These are phyloP conservation scores for Phanerochaete sordida DNA, from an alignment of 768 basidiomycete genomes.

Conservation along the genomic window DNA sequence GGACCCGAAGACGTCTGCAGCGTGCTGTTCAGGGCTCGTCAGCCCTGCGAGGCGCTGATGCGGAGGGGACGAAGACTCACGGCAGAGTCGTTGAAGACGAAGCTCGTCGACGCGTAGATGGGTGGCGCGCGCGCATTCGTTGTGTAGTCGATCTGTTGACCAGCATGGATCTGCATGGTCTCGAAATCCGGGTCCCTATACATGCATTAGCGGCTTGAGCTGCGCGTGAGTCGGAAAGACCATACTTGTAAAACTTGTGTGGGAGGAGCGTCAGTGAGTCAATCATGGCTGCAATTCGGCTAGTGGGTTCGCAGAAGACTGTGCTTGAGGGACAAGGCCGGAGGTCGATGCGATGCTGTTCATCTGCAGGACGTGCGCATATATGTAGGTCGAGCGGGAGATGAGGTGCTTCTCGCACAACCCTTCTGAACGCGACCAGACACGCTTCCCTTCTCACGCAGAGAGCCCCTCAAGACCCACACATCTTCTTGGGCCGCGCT, in stretches of 20 bases:
- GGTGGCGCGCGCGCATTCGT: slow-evolving; percentile 76
- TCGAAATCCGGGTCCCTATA: slow-evolving; percentile 63
- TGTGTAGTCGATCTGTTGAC: slow-evolving; percentile 57
- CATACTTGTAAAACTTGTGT: slow-evolving; percentile 3
- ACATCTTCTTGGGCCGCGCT: background rate
- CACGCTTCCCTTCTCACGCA: background rate
- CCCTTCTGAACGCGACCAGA: background rate
- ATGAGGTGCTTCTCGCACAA: background rate
- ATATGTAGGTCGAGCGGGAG: background rate
- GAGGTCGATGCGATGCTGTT: background rate
- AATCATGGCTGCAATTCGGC: background rate
- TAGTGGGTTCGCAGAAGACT: background rate
- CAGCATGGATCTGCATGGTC: slow-evolving; percentile 77
- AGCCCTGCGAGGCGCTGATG: background rate
- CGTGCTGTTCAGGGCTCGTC: slow-evolving; percentile 45
- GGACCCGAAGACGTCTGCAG: slow-evolving; percentile 68
- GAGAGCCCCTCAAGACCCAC: background rate
- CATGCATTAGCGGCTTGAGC: background rate
- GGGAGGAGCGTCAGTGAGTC: background rate
- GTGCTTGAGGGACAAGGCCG: background rate
- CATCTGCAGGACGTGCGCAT: background rate
- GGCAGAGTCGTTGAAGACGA: slow-evolving; percentile 68
- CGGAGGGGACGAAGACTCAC: slow-evolving; percentile 26
- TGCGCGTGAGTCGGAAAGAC: too few species aligned
- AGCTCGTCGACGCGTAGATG: slow-evolving; percentile 73